A percentile compares a stretch with the other conserved stretches of the same genome.
These are phyloP conservation scores for Alnus glutinosa DNA, from an alignment of 306 rosid species.

Conservation along the genomic window DNA sequence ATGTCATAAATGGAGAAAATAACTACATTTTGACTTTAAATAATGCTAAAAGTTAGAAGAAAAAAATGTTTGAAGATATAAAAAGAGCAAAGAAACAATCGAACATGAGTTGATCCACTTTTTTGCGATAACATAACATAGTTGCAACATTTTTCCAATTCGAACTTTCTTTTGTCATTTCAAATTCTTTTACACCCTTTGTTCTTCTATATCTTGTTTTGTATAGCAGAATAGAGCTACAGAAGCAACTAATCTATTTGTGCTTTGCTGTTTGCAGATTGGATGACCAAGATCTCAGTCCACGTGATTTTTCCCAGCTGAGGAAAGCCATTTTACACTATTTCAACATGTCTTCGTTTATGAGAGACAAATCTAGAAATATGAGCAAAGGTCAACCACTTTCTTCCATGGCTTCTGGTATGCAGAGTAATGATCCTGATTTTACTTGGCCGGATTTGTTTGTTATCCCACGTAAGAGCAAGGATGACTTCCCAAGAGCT, in stretches of 20 bases:
- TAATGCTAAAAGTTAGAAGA: not conserved
- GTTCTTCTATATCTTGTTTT: not conserved
- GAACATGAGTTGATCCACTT: not conserved
- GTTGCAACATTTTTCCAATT: not conserved
- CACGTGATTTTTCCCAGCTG: conserved; percentile 44
- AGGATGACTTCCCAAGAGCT: conserved; percentile 55
- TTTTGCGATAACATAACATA: not conserved
- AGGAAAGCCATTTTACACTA: conserved; percentile 56
- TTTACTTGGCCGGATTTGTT: conserved; percentile 37
- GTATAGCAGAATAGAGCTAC: not conserved
- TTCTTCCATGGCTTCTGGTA: conserved; percentile 27
- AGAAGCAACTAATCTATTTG: conserved; percentile 12
- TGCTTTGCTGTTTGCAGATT: conserved; percentile 42
- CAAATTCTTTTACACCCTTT: not conserved
- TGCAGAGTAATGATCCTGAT: conserved; percentile 25
- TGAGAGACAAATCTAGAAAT: conserved; percentile 31
- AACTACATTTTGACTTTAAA: not conserved
- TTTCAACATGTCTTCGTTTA: conserved; percentile 53
- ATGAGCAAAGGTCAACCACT: conserved; percentile 25
- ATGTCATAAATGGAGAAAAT: not conserved
- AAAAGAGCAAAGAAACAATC: not conserved
- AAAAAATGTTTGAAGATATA: not conserved
- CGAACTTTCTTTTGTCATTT: not conserved
- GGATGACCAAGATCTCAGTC: conserved; percentile 56
- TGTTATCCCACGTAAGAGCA: conserved; percentile 59